Percentiles rank a stretch among this genome's conserved stretches.
phyloP scores from a whole-genome alignment of 2,329 filamentous ascomycete genomes.

The Endothia cerciana region DNA sequence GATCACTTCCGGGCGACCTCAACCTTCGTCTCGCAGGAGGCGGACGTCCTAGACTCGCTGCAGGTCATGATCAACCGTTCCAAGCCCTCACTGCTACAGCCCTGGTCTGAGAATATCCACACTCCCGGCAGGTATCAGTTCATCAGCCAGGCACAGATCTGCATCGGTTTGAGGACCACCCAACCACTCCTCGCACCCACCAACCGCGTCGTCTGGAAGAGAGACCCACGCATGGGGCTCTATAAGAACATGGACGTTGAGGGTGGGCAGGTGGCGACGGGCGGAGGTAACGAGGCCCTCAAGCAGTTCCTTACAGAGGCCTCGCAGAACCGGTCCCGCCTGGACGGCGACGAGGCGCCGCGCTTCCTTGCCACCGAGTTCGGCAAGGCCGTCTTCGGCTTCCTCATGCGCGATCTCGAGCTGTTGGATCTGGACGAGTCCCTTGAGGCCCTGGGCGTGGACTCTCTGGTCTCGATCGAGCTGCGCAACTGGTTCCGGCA shows the following conservation, averaged over 20 bases:
- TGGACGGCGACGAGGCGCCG: conserved; percentile 14
- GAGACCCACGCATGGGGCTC: conserved; percentile 24
- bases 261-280: neutral
- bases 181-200: conserved; percentile 16
- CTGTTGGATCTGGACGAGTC: conserved; percentile 17
- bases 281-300: conserved; percentile 10
- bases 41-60: conserved; percentile 35
- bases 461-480: conserved; percentile 25
- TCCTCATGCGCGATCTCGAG: conserved; percentile 11
- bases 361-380: conserved; percentile 17
- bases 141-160: neutral
- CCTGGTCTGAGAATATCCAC: neutral
- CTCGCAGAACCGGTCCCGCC: conserved; percentile 11
- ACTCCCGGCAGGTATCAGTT: neutral
- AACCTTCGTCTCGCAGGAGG: conserved; percentile 32
- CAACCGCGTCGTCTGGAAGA: conserved; percentile 20
- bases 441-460: conserved; percentile 21
- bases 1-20: conserved; percentile 33
- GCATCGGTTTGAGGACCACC: conserved; percentile 10
- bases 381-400: conserved; percentile 21
- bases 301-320: conserved; percentile 11
- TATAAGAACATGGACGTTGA: conserved; percentile 21
- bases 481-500: conserved; percentile 23
- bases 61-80: conserved; percentile 28
- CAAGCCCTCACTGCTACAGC: neutral